Base-by-base conservation (phyloP, 176 grass and related monocot species). In the Carex littledalei region DNA sequence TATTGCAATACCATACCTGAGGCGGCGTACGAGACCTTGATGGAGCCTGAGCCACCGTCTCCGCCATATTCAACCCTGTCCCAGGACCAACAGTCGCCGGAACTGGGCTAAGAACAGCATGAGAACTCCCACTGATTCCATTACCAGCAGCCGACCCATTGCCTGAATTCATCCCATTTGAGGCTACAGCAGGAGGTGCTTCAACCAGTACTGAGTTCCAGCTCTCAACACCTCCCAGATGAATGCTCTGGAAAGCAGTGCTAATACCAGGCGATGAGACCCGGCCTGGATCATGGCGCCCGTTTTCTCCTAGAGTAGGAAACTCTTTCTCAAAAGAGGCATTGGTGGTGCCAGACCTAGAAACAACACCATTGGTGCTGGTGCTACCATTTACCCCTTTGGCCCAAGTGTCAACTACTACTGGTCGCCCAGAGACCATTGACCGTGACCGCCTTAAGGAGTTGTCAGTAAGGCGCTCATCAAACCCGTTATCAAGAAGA, bases 271-370 rank as follows among this genome's bases (percentile, higher is more conserved):
- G 84, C 49, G 71, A 84, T 17, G 88, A 79, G 34, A 80, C 85
- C 85, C 71, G 74, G 22, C 31, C 52, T n/a, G 41, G 45, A 65
- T 86, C 88, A 10, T 56, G 55, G 22, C 76, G 49, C 29, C 80
- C 34, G 24, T 82, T 84, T 60, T 86, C 84, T 21, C 79, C 84
- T 32, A 90, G 80, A 64, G 88, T 86, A 59, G 88, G 88, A 50
- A 90, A 90, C 43, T 90, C 88, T 35, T 84, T 90, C 60, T 90
- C 88, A 37, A 90, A 90, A 75, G 84, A 84, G 22, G 58, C 69
- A 59, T 18, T 49, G 55, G 41, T 83, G 15, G 66, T 77, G 56
- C 59, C 82, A 37, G 70, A 67, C 18, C 84, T 65, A 52, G 67
- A 86, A 57, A 72, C 58, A 76, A 24, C 78, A 83, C 52, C 45